These are phyloP conservation scores for Melanomma pulvis-pyrius DNA, from an alignment of 495 filamentous ascomycete genomes.

Conservation along the genomic window DNA sequence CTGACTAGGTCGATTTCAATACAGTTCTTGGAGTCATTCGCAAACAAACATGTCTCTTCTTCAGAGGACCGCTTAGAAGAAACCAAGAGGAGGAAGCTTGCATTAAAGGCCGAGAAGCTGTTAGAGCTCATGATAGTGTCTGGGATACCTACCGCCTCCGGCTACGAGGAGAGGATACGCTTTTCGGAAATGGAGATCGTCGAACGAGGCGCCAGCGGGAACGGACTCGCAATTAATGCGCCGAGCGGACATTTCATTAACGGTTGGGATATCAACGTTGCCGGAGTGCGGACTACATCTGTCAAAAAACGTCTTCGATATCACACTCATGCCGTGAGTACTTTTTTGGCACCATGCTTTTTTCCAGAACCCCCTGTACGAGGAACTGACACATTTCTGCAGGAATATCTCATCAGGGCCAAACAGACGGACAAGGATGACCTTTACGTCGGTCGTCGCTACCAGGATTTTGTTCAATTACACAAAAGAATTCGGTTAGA, in stretches of 20 bases:
- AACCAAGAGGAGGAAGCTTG: slow-evolving; percentile 91
- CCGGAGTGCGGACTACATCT: slow-evolving; percentile 77
- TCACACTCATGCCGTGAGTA: slow-evolving; percentile 86
- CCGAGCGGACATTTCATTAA: slow-evolving; percentile 90
- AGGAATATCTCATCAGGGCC: slow-evolving; percentile 91
- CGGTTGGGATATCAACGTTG: slow-evolving; percentile 97
- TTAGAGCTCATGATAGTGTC: slow-evolving; percentile 99
- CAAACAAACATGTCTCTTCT: slow-evolving; percentile 95
- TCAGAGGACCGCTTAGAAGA: slow-evolving; percentile 95
- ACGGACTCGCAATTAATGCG: slow-evolving; percentile 78
- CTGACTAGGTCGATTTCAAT: neutral
- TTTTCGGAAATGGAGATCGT: slow-evolving; percentile 97
- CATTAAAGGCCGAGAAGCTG: slow-evolving; percentile 88
- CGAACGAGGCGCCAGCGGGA: slow-evolving; percentile 87
- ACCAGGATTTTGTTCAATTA: slow-evolving; percentile 81
- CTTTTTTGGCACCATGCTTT: neutral
- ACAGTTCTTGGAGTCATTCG: slow-evolving; percentile 95
- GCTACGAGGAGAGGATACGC: slow-evolving; percentile 93
- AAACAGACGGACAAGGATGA: slow-evolving; percentile 71
- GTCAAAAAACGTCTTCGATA: slow-evolving; percentile 85
- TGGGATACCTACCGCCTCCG: slow-evolving; percentile 90
- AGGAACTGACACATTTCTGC: neutral
- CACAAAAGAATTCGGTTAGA: slow-evolving; percentile 80
- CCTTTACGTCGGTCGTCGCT: slow-evolving; percentile 78
- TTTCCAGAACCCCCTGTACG: neutral